These are phyloP conservation scores for Debaryomyces singareniensis DNA, from an alignment of 1,139 yeast species.

Conservation along the genomic window DNA sequence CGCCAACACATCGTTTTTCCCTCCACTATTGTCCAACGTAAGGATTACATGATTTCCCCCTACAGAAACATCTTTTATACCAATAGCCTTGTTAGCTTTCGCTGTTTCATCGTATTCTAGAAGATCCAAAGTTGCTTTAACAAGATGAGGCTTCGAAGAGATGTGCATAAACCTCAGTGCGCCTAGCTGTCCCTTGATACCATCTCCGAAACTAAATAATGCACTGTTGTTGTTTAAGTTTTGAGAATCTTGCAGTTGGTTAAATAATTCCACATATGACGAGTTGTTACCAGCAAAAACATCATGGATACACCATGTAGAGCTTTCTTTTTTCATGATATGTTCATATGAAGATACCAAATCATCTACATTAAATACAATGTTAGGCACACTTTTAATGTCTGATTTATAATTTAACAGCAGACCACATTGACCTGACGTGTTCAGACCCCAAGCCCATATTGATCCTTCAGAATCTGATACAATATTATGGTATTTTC, in stretches of 20 bases:
- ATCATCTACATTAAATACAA: slow-evolving; percentile 28
- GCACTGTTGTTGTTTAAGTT: slow-evolving; percentile 18
- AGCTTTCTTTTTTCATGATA: slow-evolving; percentile 24
- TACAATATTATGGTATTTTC: slow-evolving; percentile 67
- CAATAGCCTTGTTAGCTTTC: slow-evolving; percentile 31
- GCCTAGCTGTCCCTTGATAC: slow-evolving; percentile 85
- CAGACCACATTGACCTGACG: slow-evolving; percentile 77
- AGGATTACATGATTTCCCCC: slow-evolving; percentile 67
- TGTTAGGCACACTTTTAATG: slow-evolving; percentile 62
- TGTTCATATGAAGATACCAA: slow-evolving; percentile 14
- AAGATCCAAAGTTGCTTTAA: slow-evolving; percentile 46
- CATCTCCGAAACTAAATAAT: slow-evolving; percentile 71
- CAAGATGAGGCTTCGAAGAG: slow-evolving; percentile 56
- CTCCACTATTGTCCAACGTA: slow-evolving; percentile 43
- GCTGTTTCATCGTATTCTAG: slow-evolving; percentile 34
- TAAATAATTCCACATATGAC: slow-evolving; percentile 45
- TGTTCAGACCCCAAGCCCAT: slow-evolving; percentile 82
- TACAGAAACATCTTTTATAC: slow-evolving; percentile 45
- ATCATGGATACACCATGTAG: slow-evolving; percentile 25
- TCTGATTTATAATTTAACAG: slow-evolving; percentile 62
- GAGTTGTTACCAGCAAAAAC: slow-evolving; percentile 68
- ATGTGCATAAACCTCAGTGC: slow-evolving; percentile 70
- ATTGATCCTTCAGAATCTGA: slow-evolving; percentile 56
- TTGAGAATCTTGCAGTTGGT: slow-evolving; percentile 8
- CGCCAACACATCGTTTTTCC: slow-evolving; percentile 50